These are phyloP conservation scores for Rhododendron henanense DNA, from an alignment of 148 eudicot genomes.

Conservation along the genomic window DNA sequence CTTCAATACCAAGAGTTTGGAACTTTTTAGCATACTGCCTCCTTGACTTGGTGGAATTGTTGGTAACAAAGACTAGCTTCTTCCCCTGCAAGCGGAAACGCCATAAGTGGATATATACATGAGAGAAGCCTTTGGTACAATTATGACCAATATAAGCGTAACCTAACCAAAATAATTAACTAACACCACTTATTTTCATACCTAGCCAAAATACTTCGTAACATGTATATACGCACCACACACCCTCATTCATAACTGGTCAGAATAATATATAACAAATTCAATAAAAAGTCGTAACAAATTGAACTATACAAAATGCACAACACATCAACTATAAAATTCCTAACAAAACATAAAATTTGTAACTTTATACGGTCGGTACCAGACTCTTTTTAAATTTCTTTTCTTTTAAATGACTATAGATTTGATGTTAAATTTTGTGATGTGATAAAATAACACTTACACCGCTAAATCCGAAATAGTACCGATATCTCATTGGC, in stretches of 20 bases:
- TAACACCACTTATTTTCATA: neutral
- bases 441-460: neutral
- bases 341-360: neutral
- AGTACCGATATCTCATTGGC: neutral
- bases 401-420: neutral
- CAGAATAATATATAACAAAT: neutral
- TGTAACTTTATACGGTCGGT: neutral
- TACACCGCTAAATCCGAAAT: too few relatives aligned
- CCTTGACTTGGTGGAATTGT: constrained; percentile 85
- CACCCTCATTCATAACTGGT: neutral
- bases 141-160: neutral
- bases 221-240: neutral
- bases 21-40: constrained; percentile 67
- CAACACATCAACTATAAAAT: neutral
- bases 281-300: neutral
- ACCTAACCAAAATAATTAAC: neutral
- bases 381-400: neutral
- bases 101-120: neutral
- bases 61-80: constrained; percentile 80
- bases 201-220: neutral
- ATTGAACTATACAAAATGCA: neutral
- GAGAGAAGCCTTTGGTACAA: neutral
- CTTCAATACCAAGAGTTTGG: constrained; percentile 71
- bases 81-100: constrained; percentile 51
- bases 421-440: neutral